A percentile compares a stretch with the other conserved stretches of the same genome.
phyloP scores from a whole-genome alignment of 2,329 filamentous ascomycete genomes.

The Sporothrix pallida region DNA sequence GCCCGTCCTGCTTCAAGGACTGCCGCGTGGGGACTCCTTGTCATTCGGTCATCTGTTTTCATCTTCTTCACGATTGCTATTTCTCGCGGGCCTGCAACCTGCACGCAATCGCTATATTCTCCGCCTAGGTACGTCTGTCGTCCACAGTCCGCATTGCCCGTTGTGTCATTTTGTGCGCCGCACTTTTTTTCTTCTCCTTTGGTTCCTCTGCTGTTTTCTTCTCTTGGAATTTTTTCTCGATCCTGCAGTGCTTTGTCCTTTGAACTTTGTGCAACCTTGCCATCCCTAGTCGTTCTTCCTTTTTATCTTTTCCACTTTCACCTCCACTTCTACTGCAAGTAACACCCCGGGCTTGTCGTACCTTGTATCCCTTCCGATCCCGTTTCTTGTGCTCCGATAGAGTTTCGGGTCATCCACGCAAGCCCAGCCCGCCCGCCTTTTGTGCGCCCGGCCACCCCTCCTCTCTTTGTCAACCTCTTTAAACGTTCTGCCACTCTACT shows the following conservation, averaged over 20 bases:
- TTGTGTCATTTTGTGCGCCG: constrained; percentile 1
- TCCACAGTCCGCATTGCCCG: background rate
- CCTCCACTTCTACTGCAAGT: constrained; percentile 7
- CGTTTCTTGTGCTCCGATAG: constrained; percentile 31
- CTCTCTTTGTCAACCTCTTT: background rate
- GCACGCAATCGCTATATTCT: constrained; percentile 3
- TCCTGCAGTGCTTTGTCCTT: background rate
- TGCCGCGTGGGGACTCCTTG: constrained; percentile 22
- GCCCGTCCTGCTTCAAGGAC: constrained; percentile 26
- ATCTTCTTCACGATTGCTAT: background rate
- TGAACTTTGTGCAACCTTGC: constrained; percentile 8
- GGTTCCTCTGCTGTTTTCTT: background rate
- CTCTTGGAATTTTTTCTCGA: background rate
- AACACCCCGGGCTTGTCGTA: constrained; percentile 19
- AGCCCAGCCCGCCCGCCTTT: background rate
- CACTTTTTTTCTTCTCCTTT: constrained; percentile 7
- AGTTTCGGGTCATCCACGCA: constrained; percentile 29
- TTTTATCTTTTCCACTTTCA: background rate
- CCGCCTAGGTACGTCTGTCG: constrained; percentile 23
- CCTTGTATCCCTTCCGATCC: constrained; percentile 33
- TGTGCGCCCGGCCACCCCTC: constrained; percentile 17
- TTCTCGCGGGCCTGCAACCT: constrained; percentile 4
- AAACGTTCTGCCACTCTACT: constrained; percentile 11
- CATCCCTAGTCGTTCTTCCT: background rate
- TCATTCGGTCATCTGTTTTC: background rate